Evolutionary conservation across 768 basidiomycete genomes (phyloP).

Genomic region (Hygrocybe punicea): DNA sequence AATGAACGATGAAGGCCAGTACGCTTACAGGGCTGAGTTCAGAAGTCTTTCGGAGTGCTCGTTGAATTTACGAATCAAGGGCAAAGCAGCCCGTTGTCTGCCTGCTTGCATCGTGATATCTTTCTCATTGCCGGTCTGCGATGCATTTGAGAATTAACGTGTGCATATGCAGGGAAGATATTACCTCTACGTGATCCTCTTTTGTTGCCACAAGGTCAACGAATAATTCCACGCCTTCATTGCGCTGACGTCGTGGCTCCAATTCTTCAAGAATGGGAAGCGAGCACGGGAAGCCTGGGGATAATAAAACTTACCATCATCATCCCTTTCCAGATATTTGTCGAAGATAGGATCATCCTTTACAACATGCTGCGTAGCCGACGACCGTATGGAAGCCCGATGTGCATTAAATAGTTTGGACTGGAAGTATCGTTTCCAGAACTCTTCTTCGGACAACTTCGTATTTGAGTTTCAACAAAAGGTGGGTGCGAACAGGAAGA

Average conservation of each 20-base stretch:
- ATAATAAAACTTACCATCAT: constrained; percentile 58
- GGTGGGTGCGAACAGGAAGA: constrained; percentile 6
- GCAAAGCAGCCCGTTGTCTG: constrained; percentile 79
- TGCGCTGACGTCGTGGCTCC: constrained; percentile 68
- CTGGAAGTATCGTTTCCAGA: constrained; percentile 97
- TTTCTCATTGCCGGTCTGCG: constrained; percentile 80
- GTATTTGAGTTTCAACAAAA: neutral
- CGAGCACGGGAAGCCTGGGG: neutral
- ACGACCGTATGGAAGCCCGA: constrained; percentile 86
- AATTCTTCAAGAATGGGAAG: constrained; percentile 46
- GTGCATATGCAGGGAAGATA: neutral
- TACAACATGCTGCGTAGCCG: constrained; percentile 77
- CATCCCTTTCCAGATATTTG: constrained; percentile 92
- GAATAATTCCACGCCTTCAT: constrained; percentile 69
- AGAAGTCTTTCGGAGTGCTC: constrained; percentile 92
- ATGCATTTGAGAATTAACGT: neutral
- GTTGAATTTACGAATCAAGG: constrained; percentile 94
- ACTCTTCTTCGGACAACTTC: constrained; percentile 85
- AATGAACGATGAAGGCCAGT: neutral
- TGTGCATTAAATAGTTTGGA: constrained; percentile 95
- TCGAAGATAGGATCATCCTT: constrained; percentile 94
- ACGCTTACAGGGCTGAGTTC: constrained; percentile 65
- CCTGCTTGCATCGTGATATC: constrained; percentile 97
- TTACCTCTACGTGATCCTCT: constrained; percentile 88
- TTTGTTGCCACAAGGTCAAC: constrained; percentile 84